Percentiles rank a stretch among this genome's conserved stretches.
phyloP scores from a whole-genome alignment of 768 basidiomycete genomes.

The Boletus sensibilis region DNA sequence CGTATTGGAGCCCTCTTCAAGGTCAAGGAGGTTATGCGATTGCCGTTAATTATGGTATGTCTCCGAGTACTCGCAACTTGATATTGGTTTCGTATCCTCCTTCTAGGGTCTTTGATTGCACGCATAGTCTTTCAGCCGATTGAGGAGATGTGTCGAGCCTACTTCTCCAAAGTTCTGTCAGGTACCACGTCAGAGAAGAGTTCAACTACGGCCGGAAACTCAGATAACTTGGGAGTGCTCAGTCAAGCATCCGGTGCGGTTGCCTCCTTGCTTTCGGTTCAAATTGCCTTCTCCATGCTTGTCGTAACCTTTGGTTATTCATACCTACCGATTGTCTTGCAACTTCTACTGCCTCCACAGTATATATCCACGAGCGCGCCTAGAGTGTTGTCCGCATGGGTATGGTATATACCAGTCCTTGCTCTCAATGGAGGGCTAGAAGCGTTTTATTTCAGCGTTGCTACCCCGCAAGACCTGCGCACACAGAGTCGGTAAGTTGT shows the following conservation, averaged over 20 bases:
- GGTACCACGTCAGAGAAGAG: conserved; percentile 14
- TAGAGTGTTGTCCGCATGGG: conserved; percentile 70
- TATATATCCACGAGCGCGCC: conserved; percentile 81
- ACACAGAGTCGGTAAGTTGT: conserved; percentile 58
- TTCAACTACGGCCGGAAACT: background rate
- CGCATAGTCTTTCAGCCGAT: conserved; percentile 93
- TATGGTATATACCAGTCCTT: conserved; percentile 87
- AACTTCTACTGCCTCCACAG: conserved; percentile 65
- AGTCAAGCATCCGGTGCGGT: conserved; percentile 52
- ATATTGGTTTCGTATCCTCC: background rate
- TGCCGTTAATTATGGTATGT: conserved; percentile 90
- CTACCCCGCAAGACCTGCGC: conserved; percentile 62
- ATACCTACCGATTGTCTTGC: conserved; percentile 68
- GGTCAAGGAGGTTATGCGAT: conserved; percentile 96
- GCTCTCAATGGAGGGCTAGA: conserved; percentile 90
- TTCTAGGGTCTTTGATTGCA: conserved; percentile 83
- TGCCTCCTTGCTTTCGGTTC: conserved; percentile 59
- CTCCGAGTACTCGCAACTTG: background rate
- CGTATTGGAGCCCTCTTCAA: conserved; percentile 75
- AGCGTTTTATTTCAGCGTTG: conserved; percentile 83
- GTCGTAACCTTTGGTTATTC: conserved; percentile 72
- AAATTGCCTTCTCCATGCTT: conserved; percentile 64
- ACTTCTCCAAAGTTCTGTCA: conserved; percentile 71
- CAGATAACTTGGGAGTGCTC: conserved; percentile 18
- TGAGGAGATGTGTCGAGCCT: conserved; percentile 88